Base-by-base conservation (phyloP, 805 yeast species). In the Teunomyces lycoperdinae region DNA sequence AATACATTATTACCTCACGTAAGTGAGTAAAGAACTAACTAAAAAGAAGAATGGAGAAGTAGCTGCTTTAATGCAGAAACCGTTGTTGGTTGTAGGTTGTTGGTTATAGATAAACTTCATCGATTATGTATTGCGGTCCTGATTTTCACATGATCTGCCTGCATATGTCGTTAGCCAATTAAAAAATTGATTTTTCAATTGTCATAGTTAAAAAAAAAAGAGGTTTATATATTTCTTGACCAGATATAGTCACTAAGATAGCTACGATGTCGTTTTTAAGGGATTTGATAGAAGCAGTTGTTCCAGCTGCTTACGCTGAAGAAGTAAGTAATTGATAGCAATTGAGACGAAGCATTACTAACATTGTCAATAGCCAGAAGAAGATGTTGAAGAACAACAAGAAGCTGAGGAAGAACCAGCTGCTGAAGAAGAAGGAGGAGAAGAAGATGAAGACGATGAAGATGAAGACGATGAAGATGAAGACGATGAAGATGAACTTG, bases 291-390 rank as follows among this genome's bases (percentile, higher is more conserved):
- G 96, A 89, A 65, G 79, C 86, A 51, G 76, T 87, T 56, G 73
- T 81, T 57, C 96, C 96, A 66, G 78, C 87, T 59, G 96, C 95
- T 45, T 83, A 78, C 73, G 97, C 96, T 61, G 96, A 87, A 61
- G 84, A 79, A 68, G 81, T 72, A 72, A 62, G 77, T 72, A 43
- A 9, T 20, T 10, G 9, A 28, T 8, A 17, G 31, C 9, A 14
- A 28, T 28, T 29, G 34, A 27, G 11, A n/a, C 20, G 20, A 11
- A 30, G 13, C 16, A 30, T 26, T 48, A 55, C 58, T 54, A 56
- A 56, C 60, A 41, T 9, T 32, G 24, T n/a, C 46, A 56, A 64
- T 58, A 66, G 44, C 65, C 56, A 47, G 70, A 62, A 55, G 64
- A 62, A 46, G 51, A 45, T 32, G 57, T 50, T 42, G 57, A 50